These are phyloP conservation scores for Potentilla sterilis DNA, from an alignment of 306 rosid species.

Conservation along the genomic window DNA sequence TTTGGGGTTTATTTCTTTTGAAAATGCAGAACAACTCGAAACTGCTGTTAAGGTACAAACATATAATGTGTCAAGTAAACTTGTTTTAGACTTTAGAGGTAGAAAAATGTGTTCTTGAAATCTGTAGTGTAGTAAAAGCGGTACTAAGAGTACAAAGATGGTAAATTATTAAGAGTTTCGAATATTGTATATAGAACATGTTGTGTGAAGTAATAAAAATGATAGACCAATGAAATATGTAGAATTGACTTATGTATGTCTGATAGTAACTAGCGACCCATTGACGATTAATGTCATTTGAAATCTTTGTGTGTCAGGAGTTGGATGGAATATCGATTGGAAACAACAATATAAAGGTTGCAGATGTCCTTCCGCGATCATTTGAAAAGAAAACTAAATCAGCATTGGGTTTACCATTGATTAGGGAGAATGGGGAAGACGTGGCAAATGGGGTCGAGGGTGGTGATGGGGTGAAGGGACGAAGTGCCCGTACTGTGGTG, in stretches of 20 bases:
- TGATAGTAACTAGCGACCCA: neutral
- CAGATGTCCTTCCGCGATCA: conserved; percentile 68
- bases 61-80: neutral
- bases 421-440: conserved; percentile 33
- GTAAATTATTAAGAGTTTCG: no score
- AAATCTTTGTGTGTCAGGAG: conserved; percentile 41
- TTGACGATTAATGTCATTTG: neutral
- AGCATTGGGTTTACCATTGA: conserved; percentile 16
- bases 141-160: no score
- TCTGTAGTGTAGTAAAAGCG: no score
- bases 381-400: conserved; percentile 60
- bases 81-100: no score
- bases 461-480: conserved; percentile 46
- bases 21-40: conserved; percentile 63
- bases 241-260: neutral
- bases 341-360: conserved; percentile 59
- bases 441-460: conserved; percentile 39
- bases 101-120: no score
- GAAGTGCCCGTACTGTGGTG: conserved; percentile 63
- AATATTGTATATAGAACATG: neutral
- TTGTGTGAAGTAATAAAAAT: neutral
- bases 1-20: conserved; percentile 67
- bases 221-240: neutral
- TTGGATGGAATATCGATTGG: conserved; percentile 69
- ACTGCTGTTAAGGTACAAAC: conserved; percentile 52